Conservation (phyloP, 805 yeast species). For the Wickerhamiella slavikovae region DNA sequence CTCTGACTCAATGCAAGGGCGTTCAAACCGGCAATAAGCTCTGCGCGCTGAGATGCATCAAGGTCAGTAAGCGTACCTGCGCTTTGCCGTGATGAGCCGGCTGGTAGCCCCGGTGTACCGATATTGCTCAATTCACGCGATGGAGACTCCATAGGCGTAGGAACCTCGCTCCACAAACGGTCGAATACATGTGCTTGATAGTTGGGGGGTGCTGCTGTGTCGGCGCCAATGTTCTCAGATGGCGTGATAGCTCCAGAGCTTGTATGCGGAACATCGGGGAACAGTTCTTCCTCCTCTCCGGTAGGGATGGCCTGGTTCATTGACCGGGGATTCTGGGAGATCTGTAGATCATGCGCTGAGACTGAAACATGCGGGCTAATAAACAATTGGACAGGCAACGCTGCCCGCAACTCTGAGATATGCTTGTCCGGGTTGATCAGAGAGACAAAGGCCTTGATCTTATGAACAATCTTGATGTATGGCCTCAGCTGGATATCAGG, state of each 20-base stretch:
- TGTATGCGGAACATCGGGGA: constrained; percentile 1
- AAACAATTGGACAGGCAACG: constrained; percentile 60
- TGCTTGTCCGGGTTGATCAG: constrained; percentile 81
- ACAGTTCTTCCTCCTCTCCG: constrained; percentile 2
- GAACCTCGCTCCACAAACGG: constrained; percentile 47
- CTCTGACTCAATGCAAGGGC: constrained; percentile 19
- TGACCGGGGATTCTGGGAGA: no score
- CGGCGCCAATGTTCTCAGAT: background rate
- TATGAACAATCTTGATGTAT: constrained; percentile 70
- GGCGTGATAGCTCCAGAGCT: background rate
- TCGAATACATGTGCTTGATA: constrained; percentile 71
- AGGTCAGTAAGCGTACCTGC: constrained; percentile 13
- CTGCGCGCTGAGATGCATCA: constrained; percentile 18
- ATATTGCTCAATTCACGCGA: constrained; percentile 16
- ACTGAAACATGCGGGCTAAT: constrained; percentile 70
- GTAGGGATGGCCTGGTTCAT: background rate
- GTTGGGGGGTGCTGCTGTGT: constrained; percentile 52
- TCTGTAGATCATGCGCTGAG: constrained; percentile 21
- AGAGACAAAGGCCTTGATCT: constrained; percentile 60
- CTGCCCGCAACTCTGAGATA: constrained; percentile 75
- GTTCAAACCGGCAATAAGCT: constrained; percentile 20
- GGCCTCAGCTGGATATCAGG: constrained; percentile 66
- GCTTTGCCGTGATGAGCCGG: no score
- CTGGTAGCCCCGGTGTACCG: constrained; percentile 22
- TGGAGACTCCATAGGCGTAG: constrained; percentile 22